Percentiles rank a stretch among this genome's conserved stretches.
These are phyloP conservation scores for Penicillium vulpinum DNA, from an alignment of 2,329 filamentous ascomycete genomes.

Conservation along the genomic window DNA sequence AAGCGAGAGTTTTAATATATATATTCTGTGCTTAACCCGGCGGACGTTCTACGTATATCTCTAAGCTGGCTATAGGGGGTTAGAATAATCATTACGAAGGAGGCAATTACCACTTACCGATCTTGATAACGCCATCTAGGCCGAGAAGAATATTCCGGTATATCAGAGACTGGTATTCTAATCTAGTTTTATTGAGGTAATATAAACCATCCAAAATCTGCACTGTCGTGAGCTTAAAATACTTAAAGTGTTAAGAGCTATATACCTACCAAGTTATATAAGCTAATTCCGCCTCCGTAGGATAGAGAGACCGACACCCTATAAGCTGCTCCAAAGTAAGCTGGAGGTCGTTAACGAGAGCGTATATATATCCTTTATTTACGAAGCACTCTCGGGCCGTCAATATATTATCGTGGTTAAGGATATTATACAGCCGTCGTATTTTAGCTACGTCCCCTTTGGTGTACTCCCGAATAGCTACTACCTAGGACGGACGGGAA, in stretches of 20 bases:
- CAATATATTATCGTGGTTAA: slow-evolving; percentile 16
- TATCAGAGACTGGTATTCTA: slow-evolving; percentile 26
- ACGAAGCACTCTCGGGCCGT: slow-evolving; percentile 12
- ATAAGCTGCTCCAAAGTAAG: slow-evolving; percentile 20
- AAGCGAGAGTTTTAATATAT: slow-evolving; percentile 24
- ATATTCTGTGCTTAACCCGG: slow-evolving; percentile 12
- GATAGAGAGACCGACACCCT: slow-evolving; percentile 14
- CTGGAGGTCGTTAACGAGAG: slow-evolving; percentile 16
- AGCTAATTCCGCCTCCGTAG: slow-evolving; percentile 18
- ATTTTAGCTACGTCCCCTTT: background rate
- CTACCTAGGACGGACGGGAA: slow-evolving; percentile 8
- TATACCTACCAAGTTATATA: slow-evolving; percentile 15
- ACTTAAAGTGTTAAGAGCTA: slow-evolving; percentile 1
- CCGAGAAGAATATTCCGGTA: slow-evolving; percentile 31
- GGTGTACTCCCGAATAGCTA: slow-evolving; percentile 14
- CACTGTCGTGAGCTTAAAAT: slow-evolving; percentile 1
- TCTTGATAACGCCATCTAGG: slow-evolving; percentile 27
- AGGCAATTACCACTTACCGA: slow-evolving; percentile 18
- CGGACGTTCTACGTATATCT: slow-evolving; percentile 14
- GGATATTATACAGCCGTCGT: background rate
- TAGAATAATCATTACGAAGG: slow-evolving; percentile 1
- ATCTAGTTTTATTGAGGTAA: slow-evolving; percentile 16
- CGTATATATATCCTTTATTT: slow-evolving; percentile 6
- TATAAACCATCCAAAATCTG: slow-evolving; percentile 25
- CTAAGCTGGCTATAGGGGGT: slow-evolving; percentile 18